A percentile compares a stretch with the other conserved stretches of the same genome.
Evolutionary conservation across 352 stramenopile genomes (phyloP).

Genomic region (Phytophthora capsici): DNA sequence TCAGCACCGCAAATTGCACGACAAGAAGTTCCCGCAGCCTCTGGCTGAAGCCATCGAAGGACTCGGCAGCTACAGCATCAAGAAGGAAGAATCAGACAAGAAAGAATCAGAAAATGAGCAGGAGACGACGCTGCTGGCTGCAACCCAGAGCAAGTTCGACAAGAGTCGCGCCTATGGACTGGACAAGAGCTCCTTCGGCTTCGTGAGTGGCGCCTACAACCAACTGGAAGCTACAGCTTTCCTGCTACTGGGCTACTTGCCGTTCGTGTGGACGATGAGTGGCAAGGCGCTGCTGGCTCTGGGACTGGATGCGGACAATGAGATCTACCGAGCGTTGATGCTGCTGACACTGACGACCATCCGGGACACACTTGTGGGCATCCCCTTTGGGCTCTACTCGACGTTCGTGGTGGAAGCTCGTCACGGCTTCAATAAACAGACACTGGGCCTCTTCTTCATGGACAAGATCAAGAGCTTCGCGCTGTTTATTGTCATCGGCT

Average conservation of each 20-base stretch:
- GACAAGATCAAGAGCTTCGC: slow-evolving; percentile 95
- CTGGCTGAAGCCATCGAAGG: slow-evolving; percentile 61
- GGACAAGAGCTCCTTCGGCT: slow-evolving; percentile 96
- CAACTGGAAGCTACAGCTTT: slow-evolving; percentile 87
- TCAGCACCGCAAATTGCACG: slow-evolving; percentile 92
- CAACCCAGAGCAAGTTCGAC: slow-evolving; percentile 93
- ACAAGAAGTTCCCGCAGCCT: slow-evolving; percentile 65
- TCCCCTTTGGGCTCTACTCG: slow-evolving; percentile 90
- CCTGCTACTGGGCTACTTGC: slow-evolving; percentile 92
- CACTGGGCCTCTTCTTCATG: slow-evolving; percentile 92
- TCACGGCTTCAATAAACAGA: slow-evolving; percentile 99
- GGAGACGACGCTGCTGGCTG: slow-evolving; percentile 71
- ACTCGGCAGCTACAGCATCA: slow-evolving; percentile 48
- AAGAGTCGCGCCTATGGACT: slow-evolving; percentile 94
- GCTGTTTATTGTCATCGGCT: slow-evolving; percentile 88
- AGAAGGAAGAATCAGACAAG: slow-evolving; percentile 28
- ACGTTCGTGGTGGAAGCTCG: slow-evolving; percentile 97
- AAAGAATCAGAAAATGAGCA: slow-evolving; percentile 26
- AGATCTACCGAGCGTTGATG: slow-evolving; percentile 85
- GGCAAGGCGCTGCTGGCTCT: slow-evolving; percentile 59
- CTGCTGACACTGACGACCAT: slow-evolving; percentile 72
- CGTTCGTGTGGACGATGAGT: slow-evolving; percentile 94
- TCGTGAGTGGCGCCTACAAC: slow-evolving; percentile 90
- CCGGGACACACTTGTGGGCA: slow-evolving; percentile 58
- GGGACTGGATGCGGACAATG: slow-evolving; percentile 69